Evolutionary conservation across 2,329 filamentous ascomycete genomes (phyloP).

Genomic region (Zasmidium cellare): DNA sequence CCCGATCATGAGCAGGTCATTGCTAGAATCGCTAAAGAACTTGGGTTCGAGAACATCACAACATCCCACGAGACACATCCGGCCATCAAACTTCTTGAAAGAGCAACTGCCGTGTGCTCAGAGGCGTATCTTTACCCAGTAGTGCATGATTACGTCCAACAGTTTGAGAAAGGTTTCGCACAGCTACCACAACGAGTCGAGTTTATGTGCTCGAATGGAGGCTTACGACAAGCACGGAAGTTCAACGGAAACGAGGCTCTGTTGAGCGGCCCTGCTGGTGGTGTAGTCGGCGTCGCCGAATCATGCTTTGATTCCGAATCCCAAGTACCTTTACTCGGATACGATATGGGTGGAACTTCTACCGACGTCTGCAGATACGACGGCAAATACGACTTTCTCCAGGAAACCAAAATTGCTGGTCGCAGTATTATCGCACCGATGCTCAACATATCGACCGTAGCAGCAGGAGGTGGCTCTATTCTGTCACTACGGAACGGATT

Average conservation of each 20-base stretch:
- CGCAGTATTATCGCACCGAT: conserved; percentile 33
- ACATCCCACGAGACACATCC: conserved; percentile 75
- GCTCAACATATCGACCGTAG: conserved; percentile 38
- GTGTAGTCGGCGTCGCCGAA: conserved; percentile 36
- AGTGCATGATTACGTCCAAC: conserved; percentile 67
- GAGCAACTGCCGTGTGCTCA: conserved; percentile 60
- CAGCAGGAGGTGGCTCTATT: conserved; percentile 52
- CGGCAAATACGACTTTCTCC: conserved; percentile 33
- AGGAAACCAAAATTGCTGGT: conserved; percentile 36
- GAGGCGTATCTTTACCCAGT: conserved; percentile 76
- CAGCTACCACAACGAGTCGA: conserved; percentile 32
- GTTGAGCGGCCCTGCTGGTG: conserved; percentile 37
- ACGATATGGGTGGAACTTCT: conserved; percentile 31
- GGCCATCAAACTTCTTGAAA: conserved; percentile 75
- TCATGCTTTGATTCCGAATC: conserved; percentile 32
- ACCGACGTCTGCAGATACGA: conserved; percentile 38
- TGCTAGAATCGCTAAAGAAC: conserved; percentile 69
- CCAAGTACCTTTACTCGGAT: conserved; percentile 31
- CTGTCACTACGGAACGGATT: conserved; percentile 26
- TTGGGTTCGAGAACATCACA: conserved; percentile 79
- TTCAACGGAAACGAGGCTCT: conserved; percentile 36
- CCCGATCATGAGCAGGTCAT: conserved; percentile 73
- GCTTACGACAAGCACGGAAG: conserved; percentile 26
- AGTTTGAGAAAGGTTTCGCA: conserved; percentile 30
- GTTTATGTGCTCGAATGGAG: conserved; percentile 39